Percentiles rank a stretch among this genome's conserved stretches.
Evolutionary conservation across 1,139 yeast genomes (phyloP).

Genomic region (Scheffersomyces parashehatae): DNA sequence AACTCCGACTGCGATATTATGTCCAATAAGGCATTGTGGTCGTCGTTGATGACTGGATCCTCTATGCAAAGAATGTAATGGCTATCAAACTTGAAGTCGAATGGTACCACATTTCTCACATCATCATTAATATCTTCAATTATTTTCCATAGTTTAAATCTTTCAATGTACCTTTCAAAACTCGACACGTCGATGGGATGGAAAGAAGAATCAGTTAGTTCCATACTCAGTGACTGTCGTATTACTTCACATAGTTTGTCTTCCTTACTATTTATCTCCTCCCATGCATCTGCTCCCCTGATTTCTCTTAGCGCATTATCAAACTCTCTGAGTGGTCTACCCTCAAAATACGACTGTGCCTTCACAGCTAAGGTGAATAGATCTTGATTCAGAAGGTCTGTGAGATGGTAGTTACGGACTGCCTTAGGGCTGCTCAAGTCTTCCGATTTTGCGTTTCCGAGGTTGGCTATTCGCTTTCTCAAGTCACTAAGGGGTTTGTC

Average conservation of each 20-base stretch:
- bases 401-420: conserved; percentile 29
- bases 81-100: conserved; percentile 30
- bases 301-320: not conserved
- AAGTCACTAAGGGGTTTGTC: conserved; percentile 24
- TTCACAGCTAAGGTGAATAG: conserved; percentile 29
- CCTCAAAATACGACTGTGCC: conserved; percentile 5
- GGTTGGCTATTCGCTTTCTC: conserved; percentile 9
- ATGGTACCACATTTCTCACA: conserved; percentile 27
- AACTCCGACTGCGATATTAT: conserved; percentile 23
- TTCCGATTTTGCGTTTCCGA: not conserved
- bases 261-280: not conserved
- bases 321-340: not conserved
- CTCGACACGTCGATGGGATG: not conserved
- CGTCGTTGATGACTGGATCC: conserved; percentile 17
- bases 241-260: conserved; percentile 2
- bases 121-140: not conserved
- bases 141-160: not conserved
- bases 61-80: conserved; percentile 35
- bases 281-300: not conserved
- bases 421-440: conserved; percentile 4
- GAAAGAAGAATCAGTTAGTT: not conserved
- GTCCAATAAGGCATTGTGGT: conserved; percentile 25
- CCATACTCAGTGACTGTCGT: not conserved
- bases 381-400: conserved; percentile 29
- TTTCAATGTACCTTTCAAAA: not conserved